Base-by-base conservation (phyloP, 805 yeast genomes). In the Sungouiella thailandica region DNA sequence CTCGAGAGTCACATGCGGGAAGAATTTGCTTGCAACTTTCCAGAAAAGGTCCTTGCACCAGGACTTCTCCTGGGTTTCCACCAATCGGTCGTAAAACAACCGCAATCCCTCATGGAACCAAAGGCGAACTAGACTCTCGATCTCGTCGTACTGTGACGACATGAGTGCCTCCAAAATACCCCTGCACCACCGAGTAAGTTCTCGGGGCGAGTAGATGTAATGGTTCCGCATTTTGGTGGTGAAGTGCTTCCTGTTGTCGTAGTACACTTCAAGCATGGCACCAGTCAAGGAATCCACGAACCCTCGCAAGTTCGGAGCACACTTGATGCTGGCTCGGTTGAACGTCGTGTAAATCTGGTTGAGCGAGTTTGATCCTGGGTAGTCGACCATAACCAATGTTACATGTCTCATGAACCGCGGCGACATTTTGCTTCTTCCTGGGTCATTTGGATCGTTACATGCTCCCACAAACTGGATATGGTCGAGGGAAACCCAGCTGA, bases 381-480 rank as follows among this genome's bases (percentile, higher is more conserved):
- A 82, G 41, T 81, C 95, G 4, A 89, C 83, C 74, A 77, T 73
- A 0, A 90, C 44, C 5, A 86, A 63, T 1, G 81, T 58, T 3
- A 75, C 65, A 47, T 80, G 89, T 5, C 94, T 66, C 29, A 83
- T 55, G 45, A 89, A 80, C 27, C 96, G 60, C 7, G 62, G 50
- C 1, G 78, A 62, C 15, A 90, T 50, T 3, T 52, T 53, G 8
- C 70, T 62, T 40, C 97, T 68, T 0, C 96, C 96, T 3, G 78
- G 74, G 55, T 84, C 94, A 1, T 79, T 68, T 0, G 96, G 80
- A 1, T 96, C 93, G 50, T 90, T 90, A 55, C 97, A 90, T 0
- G 97, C 97, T 7, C 94, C 97, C n/a, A 88, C 93, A 59, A 90
- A 70, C 49, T 83, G 94, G 17, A 90, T 66, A 29, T 78, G 70